A percentile compares a stretch with the other conserved stretches of the same genome.
Conservation (phyloP, 2,329 filamentous ascomycete species). For the Metarhizium robertsii region DNA sequence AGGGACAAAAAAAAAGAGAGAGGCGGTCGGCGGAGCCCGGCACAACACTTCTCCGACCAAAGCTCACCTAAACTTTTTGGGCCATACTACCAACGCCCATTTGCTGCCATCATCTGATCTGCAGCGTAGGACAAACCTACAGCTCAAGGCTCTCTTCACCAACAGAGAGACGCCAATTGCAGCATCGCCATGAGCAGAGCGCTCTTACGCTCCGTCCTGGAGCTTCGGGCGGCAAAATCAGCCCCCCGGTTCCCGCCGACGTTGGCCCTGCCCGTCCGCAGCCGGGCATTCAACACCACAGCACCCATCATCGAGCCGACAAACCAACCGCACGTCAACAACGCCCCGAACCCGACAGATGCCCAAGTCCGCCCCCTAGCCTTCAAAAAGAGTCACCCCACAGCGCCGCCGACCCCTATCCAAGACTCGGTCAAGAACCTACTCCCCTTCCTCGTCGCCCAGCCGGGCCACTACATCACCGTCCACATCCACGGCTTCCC, state of each 20-base stretch:
- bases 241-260: conserved; percentile 11
- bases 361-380: conserved; percentile 24
- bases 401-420: conserved; percentile 29
- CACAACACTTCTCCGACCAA: conserved; percentile 23
- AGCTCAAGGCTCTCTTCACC: conserved; percentile 1
- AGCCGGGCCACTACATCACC: conserved; percentile 70
- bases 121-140: conserved; percentile 8
- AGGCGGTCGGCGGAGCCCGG: conserved; percentile 16
- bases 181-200: conserved; percentile 43
- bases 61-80: conserved; percentile 11
- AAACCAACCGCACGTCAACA: conserved; percentile 23
- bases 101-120: not conserved
- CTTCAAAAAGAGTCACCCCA: conserved; percentile 30
- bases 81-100: conserved; percentile 4
- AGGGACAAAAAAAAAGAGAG: conserved; percentile 5
- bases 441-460: conserved; percentile 62
- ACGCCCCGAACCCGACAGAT: conserved; percentile 27
- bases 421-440: conserved; percentile 49
- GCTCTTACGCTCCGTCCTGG: conserved; percentile 53
- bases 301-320: conserved; percentile 37
- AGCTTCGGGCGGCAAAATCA: conserved; percentile 38
- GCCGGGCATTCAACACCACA: conserved; percentile 38
- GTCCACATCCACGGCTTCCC: conserved; percentile 70
- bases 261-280: conserved; percentile 16
- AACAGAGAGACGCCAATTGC: conserved; percentile 6